Percentiles rank a stretch among this genome's conserved stretches.
phyloP scores from a whole-genome alignment of 2,329 filamentous ascomycete genomes.

The Diaporthe sp. region DNA sequence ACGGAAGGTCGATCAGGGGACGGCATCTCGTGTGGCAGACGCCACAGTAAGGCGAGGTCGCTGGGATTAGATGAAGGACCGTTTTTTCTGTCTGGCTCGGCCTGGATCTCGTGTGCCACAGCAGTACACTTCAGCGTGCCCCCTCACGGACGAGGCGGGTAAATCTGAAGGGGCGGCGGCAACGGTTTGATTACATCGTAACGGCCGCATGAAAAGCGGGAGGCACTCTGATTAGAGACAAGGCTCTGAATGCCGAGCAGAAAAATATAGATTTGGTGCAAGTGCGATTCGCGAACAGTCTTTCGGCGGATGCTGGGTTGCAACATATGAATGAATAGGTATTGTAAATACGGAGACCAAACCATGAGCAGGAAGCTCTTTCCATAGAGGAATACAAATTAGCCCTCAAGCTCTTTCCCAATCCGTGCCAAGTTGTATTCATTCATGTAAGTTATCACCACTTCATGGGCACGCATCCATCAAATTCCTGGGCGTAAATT shows the following conservation, averaged over 20 bases:
- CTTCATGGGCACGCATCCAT: too few species aligned
- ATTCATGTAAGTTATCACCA: too few species aligned
- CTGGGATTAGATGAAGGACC: neutral
- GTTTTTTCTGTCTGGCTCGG: neutral
- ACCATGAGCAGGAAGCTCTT: neutral
- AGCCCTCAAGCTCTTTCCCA: neutral
- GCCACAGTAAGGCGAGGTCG: neutral
- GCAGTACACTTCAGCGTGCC: neutral
- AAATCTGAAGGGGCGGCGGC: neutral
- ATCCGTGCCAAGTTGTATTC: neutral
- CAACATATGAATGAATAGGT: neutral
- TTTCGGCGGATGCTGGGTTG: neutral
- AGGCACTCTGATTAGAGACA: neutral
- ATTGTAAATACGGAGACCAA: neutral
- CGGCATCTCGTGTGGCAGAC: conserved; percentile 27
- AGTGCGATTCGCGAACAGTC: neutral
- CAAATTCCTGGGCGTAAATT: neutral
- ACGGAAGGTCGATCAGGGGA: conserved; percentile 27
- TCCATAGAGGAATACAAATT: neutral
- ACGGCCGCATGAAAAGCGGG: too few species aligned
- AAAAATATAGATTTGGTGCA: neutral
- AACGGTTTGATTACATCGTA: neutral
- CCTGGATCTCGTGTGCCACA: neutral
- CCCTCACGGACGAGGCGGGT: neutral
- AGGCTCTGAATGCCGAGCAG: neutral